Percentiles rank a stretch among this genome's conserved stretches.
Conservation (phyloP, 1,139 yeast species). For the Arxiozyma bovina region DNA sequence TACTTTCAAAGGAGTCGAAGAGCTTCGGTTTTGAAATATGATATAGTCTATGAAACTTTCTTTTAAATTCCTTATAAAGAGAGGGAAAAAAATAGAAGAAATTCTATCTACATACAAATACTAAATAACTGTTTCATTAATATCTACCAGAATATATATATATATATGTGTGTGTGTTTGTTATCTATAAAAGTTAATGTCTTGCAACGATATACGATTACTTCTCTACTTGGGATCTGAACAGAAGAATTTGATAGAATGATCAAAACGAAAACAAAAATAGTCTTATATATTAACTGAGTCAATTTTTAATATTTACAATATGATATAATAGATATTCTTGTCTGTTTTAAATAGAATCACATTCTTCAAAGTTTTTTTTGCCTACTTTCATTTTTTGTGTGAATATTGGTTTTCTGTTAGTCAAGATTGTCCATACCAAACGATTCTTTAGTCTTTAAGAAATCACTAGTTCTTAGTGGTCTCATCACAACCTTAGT, state of each 20-base stretch:
- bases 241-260: neutral
- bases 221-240: neutral
- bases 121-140: too few species aligned
- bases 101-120: neutral
- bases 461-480: constrained; percentile 24
- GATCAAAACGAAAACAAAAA: too few species aligned
- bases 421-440: neutral
- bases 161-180: neutral
- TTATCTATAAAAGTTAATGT: too few species aligned
- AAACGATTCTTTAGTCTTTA: neutral
- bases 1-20: too few species aligned
- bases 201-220: neutral
- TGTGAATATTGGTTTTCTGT: neutral
- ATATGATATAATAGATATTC: neutral
- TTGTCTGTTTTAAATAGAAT: too few species aligned
- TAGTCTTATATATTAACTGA: neutral
- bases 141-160: neutral
- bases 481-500: constrained; percentile 21
- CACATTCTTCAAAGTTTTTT: neutral
- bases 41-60: neutral
- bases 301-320: neutral
- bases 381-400: neutral
- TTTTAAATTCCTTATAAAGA: too few species aligned
- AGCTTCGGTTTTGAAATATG: too few species aligned
- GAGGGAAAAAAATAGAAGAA: neutral